These are phyloP conservation scores for Colletotrichum melonis DNA, from an alignment of 2,329 filamentous ascomycete species.

Conservation along the genomic window DNA sequence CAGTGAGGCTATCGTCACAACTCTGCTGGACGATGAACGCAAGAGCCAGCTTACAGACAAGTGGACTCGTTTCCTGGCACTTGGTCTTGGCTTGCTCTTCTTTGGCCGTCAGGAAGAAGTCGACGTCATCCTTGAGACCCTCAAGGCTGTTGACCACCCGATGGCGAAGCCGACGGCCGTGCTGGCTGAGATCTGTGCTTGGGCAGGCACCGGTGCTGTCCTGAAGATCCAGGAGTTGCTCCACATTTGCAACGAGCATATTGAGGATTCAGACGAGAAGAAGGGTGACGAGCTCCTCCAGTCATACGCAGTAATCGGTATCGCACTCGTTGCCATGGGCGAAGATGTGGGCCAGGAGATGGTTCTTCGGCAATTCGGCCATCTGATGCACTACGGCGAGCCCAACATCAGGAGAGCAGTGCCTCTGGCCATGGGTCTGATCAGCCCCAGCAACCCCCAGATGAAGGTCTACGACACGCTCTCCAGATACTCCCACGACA, in stretches of 20 bases:
- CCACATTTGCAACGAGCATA: slow-evolving; percentile 97
- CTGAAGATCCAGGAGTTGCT: slow-evolving; percentile 97
- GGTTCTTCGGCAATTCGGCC: slow-evolving; percentile 96
- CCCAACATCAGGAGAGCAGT: slow-evolving; percentile 97
- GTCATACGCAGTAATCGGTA: slow-evolving; percentile 93
- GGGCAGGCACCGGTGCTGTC: slow-evolving; percentile 96
- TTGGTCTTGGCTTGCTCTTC: slow-evolving; percentile 92
- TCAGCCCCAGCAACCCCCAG: slow-evolving; percentile 97
- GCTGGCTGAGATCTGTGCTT: slow-evolving; percentile 95
- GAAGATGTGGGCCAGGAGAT: slow-evolving; percentile 99
- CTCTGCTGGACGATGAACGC: slow-evolving; percentile 92
- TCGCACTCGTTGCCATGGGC: slow-evolving; percentile 96
- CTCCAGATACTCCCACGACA: slow-evolving; percentile 97
- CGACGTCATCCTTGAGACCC: slow-evolving; percentile 95
- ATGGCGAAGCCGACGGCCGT: slow-evolving; percentile 97
- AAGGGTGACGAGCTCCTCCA: slow-evolving; percentile 96
- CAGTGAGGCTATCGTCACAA: slow-evolving; percentile 90
- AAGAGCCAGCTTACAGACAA: slow-evolving; percentile 94
- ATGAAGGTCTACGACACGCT: slow-evolving; percentile 99
- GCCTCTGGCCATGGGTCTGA: slow-evolving; percentile 93
- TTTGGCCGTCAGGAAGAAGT: slow-evolving; percentile 98
- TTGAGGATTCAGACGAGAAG: slow-evolving; percentile 94
- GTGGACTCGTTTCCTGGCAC: slow-evolving; percentile 96
- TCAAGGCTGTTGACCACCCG: slow-evolving; percentile 96
- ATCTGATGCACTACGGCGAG: slow-evolving; percentile 99